A percentile compares a stretch with the other conserved stretches of the same genome.
Evolutionary conservation across 202 grass and related monocot species (phyloP).

Genomic region (Panicum hallii): DNA sequence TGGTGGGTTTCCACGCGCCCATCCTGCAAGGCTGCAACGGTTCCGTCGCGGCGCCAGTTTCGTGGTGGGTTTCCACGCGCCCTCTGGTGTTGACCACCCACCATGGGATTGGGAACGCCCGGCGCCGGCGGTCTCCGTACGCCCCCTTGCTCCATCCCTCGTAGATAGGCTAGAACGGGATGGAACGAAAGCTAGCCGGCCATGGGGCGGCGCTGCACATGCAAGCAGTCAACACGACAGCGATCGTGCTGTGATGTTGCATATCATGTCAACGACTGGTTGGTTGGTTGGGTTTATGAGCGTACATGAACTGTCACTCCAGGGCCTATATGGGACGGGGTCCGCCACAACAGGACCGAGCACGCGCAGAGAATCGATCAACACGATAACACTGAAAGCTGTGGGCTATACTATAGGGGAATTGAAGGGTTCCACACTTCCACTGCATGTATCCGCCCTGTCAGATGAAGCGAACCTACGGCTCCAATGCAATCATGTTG

Average conservation of each 20-base stretch:
- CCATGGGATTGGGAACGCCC: neutral
- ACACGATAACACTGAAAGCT: neutral
- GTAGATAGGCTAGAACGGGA: neutral
- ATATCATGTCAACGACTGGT: neutral
- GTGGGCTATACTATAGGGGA: neutral
- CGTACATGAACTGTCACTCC: neutral
- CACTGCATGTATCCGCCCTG: neutral
- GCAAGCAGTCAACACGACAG: neutral
- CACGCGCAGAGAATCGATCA: neutral
- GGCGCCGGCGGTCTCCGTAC: neutral
- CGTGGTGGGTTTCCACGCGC: neutral
- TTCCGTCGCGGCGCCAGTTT: neutral
- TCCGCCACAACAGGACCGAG: neutral
- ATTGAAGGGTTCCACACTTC: neutral
- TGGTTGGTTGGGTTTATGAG: neutral
- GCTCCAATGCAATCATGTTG: neutral
- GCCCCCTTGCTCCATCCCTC: no score
- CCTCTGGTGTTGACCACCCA: neutral
- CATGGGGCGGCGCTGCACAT: neutral
- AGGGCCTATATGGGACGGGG: neutral
- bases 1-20: neutral
- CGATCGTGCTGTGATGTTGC: neutral
- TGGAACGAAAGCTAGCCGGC: neutral
- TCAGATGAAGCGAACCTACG: neutral
- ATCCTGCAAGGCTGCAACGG: neutral